Conservation (phyloP, 2,329 filamentous ascomycete species). For the Alternaria infectoria region DNA sequence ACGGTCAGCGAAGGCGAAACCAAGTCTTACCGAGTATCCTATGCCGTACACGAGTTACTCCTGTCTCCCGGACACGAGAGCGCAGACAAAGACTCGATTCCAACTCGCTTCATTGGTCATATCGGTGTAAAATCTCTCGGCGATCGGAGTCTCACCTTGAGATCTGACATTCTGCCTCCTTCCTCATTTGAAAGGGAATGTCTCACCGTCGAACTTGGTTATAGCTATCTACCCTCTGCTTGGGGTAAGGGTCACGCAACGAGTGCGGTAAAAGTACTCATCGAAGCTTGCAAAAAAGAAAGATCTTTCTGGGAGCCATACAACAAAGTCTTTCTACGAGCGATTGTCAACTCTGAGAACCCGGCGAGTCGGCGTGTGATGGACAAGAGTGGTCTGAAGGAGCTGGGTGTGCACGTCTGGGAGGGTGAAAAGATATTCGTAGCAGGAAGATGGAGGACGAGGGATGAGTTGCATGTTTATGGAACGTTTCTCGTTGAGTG, state of each 20-base stretch:
- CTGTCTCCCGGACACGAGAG: not conserved
- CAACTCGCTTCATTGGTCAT: slow-evolving; percentile 30
- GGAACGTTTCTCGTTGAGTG: slow-evolving; percentile 21
- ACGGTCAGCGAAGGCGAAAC: slow-evolving; percentile 7
- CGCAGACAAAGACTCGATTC: not conserved
- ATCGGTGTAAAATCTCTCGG: slow-evolving; percentile 28
- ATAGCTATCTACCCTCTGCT: slow-evolving; percentile 25
- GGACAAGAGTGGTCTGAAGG: slow-evolving; percentile 36
- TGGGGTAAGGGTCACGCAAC: slow-evolving; percentile 35
- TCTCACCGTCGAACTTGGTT: slow-evolving; percentile 32
- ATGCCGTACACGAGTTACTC: slow-evolving; percentile 37
- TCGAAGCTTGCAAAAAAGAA: slow-evolving; percentile 27
- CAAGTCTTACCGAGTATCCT: slow-evolving; percentile 30
- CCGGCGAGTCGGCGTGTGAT: slow-evolving; percentile 38
- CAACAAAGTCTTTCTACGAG: slow-evolving; percentile 37
- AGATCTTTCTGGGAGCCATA: slow-evolving; percentile 31
- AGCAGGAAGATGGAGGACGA: slow-evolving; percentile 31
- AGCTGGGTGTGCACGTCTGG: slow-evolving; percentile 36
- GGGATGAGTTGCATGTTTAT: slow-evolving; percentile 33
- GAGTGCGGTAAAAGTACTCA: slow-evolving; percentile 26
- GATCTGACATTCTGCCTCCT: slow-evolving; percentile 17
- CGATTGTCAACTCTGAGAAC: slow-evolving; percentile 42
- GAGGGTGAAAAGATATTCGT: slow-evolving; percentile 28
- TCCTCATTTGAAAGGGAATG: slow-evolving; percentile 9
- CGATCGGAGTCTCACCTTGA: slow-evolving; percentile 15